Evolutionary conservation across 1,284 basidiomycete species (phyloP).

Genomic region (Boletus hoseneyae): DNA sequence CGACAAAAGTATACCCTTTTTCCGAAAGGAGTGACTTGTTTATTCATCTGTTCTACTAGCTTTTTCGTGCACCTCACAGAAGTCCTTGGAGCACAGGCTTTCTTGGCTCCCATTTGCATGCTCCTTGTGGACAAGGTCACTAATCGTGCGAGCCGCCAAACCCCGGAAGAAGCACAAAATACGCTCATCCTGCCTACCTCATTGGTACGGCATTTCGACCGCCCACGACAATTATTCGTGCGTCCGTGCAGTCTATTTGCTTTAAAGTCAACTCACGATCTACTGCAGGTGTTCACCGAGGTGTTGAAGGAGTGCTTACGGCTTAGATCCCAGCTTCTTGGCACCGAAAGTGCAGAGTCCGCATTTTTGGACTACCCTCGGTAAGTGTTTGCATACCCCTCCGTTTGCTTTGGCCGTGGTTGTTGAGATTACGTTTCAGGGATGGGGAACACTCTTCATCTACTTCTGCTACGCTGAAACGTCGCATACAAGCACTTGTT

Average conservation of each 20-base stretch:
- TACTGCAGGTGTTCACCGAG: constrained; percentile 58
- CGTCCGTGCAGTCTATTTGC: background rate
- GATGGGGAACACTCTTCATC: constrained; percentile 53
- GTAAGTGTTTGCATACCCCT: constrained; percentile 39
- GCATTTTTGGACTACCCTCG: constrained; percentile 54
- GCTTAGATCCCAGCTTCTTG: constrained; percentile 47
- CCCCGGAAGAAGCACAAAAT: constrained; percentile 52
- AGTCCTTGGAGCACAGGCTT: constrained; percentile 78
- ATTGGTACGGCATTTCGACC: constrained; percentile 58
- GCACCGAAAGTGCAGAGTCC: constrained; percentile 38
- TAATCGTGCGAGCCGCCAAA: constrained; percentile 68
- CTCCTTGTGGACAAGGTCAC: constrained; percentile 80
- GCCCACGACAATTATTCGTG: constrained; percentile 56
- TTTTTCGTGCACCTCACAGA: constrained; percentile 93
- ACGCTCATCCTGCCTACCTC: constrained; percentile 67
- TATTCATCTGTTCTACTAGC: constrained; percentile 37
- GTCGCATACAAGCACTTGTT: constrained; percentile 65
- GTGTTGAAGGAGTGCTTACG: constrained; percentile 65
- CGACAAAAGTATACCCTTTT: constrained; percentile 62
- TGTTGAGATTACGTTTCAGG: constrained; percentile 32
- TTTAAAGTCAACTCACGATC: constrained; percentile 18
- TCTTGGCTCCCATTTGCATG: constrained; percentile 83
- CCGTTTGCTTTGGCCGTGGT: background rate
- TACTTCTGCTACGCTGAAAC: constrained; percentile 42
- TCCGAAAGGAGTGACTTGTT: constrained; percentile 1